phyloP scores from a whole-genome alignment of 768 basidiomycete genomes.

The Hericium rajendrae region DNA sequence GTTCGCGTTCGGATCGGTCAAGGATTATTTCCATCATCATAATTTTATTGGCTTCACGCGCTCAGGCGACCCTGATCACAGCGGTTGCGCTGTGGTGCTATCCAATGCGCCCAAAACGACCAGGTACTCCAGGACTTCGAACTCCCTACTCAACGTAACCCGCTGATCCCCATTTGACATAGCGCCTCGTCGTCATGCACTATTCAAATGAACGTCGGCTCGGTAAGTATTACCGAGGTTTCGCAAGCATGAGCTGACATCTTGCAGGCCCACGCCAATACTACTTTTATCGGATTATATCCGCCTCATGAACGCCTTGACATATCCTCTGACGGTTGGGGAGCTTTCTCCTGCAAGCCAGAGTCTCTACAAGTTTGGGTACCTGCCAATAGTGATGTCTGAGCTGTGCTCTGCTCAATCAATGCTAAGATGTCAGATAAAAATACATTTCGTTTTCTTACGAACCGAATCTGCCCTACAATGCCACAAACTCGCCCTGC shows the following conservation, averaged over 20 bases:
- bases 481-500: background rate
- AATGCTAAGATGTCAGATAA: background rate
- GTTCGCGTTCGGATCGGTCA: conserved; percentile 55
- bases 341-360: conserved; percentile 48
- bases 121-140: conserved; percentile 2
- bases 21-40: conserved; percentile 47
- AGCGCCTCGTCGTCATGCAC: background rate
- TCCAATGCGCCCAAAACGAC: conserved; percentile 36
- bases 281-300: conserved; percentile 41
- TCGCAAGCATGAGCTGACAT: conserved; percentile 7
- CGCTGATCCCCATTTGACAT: background rate
- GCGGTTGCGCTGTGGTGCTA: conserved; percentile 63
- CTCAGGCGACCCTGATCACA: conserved; percentile 40
- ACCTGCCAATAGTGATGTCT: background rate
- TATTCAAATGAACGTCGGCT: conserved; percentile 60
- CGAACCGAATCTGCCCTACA: background rate
- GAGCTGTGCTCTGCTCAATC: background rate
- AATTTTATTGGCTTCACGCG: conserved; percentile 76
- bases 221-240: conserved; percentile 28
- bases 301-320: conserved; percentile 33
- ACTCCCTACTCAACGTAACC: background rate
- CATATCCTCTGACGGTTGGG: conserved; percentile 53
- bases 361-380: conserved; percentile 56
- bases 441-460: background rate
- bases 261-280: conserved; percentile 22